These are phyloP conservation scores for Hanseniaspora hatyaiensis DNA, from an alignment of 805 yeast species.

Conservation along the genomic window DNA sequence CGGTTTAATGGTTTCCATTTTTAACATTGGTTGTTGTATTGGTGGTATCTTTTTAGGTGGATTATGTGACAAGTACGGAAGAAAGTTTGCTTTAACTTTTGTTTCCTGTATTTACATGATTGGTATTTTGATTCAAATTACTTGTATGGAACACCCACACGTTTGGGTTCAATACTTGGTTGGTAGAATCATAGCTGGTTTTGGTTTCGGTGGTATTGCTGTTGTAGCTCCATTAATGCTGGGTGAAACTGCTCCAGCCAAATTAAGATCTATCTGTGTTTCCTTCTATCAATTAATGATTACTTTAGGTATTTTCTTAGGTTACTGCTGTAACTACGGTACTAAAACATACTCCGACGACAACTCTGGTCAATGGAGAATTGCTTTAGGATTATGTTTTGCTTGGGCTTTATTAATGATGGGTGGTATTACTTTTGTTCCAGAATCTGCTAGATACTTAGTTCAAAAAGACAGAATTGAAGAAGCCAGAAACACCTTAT, in stretches of 20 bases:
- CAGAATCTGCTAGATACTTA: constrained; percentile 59
- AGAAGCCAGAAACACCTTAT: constrained; percentile 44
- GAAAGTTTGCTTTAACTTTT: constrained; percentile 45
- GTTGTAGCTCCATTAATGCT: constrained; percentile 62
- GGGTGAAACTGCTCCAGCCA: constrained; percentile 48
- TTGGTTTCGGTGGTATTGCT: constrained; percentile 64
- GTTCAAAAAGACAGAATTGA: constrained; percentile 39
- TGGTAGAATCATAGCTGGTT: constrained; percentile 61
- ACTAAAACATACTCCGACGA: constrained; percentile 34
- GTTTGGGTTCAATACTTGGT: constrained; percentile 54
- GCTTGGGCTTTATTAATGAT: constrained; percentile 30
- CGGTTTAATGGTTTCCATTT: constrained; percentile 44
- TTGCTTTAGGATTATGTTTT: constrained; percentile 45
- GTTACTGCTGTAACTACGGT: constrained; percentile 57
- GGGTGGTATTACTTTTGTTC: constrained; percentile 47
- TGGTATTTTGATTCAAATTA: constrained; percentile 51
- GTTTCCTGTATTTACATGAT: constrained; percentile 47
- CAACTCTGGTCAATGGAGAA: constrained; percentile 50
- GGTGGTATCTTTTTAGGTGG: constrained; percentile 53
- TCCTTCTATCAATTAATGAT: constrained; percentile 50
- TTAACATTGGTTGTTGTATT: constrained; percentile 59
- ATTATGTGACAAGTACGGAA: constrained; percentile 47
- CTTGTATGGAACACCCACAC: constrained; percentile 32
- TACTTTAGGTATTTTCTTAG: constrained; percentile 55
- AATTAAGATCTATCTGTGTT: constrained; percentile 51